A percentile compares a stretch with the other conserved stretches of the same genome.
Evolutionary conservation across 2,329 filamentous ascomycete genomes (phyloP).

Genomic region (Leptographium lundbergii): DNA sequence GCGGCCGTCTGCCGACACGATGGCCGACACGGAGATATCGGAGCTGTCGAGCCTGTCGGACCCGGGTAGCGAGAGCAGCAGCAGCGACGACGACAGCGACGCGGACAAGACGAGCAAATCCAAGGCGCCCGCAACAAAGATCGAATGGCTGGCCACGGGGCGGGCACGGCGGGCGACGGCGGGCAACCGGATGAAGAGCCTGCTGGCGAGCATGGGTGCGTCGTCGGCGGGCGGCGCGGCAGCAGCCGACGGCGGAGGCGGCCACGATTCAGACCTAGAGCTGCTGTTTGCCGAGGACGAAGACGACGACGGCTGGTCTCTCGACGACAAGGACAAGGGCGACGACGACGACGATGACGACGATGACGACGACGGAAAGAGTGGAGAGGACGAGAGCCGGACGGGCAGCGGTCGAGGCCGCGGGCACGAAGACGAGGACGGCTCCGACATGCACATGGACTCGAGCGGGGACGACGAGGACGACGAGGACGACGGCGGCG

Average conservation of each 20-base stretch:
- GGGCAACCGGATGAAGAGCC: conserved; percentile 68
- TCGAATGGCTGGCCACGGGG: conserved; percentile 61
- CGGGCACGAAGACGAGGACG: conserved; percentile 48
- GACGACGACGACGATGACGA: conserved; percentile 77
- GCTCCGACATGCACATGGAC: conserved; percentile 72
- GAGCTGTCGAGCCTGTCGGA: conserved; percentile 4
- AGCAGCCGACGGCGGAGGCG: conserved; percentile 1
- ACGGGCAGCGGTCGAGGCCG: neutral
- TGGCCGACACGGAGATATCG: neutral
- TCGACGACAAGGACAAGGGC: conserved; percentile 52
- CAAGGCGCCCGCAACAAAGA: conserved; percentile 11
- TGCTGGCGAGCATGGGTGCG: conserved; percentile 63
- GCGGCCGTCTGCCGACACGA: neutral
- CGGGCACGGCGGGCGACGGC: conserved; percentile 69
- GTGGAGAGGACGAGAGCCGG: conserved; percentile 34
- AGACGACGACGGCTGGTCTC: conserved; percentile 56
- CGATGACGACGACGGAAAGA: conserved; percentile 30
- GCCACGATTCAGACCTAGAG: conserved; percentile 50
- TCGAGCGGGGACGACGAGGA: conserved; percentile 76
- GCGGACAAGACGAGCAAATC: neutral
- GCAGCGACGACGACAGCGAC: neutral
- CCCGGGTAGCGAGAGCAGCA: neutral
- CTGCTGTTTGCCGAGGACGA: conserved; percentile 65
- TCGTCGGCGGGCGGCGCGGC: conserved; percentile 12
- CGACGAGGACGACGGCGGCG: conserved; percentile 47